Evolutionary conservation across 257 asterid species (phyloP).

Genomic region (Apocynum venetum): DNA sequence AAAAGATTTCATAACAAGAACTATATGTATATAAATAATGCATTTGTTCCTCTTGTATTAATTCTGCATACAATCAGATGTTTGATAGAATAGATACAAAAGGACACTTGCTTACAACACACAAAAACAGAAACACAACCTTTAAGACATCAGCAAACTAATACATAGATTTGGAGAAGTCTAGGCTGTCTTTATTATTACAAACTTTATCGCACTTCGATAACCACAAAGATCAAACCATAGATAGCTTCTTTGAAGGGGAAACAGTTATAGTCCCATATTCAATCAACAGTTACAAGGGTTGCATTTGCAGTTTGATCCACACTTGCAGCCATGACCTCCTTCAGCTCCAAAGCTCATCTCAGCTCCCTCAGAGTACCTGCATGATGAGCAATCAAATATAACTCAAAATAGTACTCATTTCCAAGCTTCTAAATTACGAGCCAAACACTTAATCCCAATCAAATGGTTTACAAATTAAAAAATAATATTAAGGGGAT

Average conservation of each 20-base stretch:
- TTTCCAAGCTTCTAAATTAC: not conserved
- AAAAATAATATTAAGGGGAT: not conserved
- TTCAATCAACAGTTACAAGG: constrained; percentile 29
- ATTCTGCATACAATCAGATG: too few species aligned
- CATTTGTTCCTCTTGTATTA: too few species aligned
- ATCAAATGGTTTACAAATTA: not conserved
- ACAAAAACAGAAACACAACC: not conserved
- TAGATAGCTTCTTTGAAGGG: not conserved
- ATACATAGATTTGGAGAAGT: not conserved
- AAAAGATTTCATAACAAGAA: too few species aligned
- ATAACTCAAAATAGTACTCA: not conserved
- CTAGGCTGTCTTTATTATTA: constrained; percentile 4
- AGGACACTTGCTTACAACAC: too few species aligned
- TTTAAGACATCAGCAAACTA: not conserved
- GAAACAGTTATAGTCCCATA: not conserved
- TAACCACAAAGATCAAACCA: not conserved
- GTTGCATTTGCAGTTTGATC: constrained; percentile 26
- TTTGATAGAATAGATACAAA: too few species aligned
- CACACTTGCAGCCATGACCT: constrained; percentile 30
- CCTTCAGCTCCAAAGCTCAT: constrained; percentile 30
- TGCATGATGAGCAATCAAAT: not conserved
- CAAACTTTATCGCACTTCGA: not conserved
- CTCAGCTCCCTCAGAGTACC: constrained; percentile 22
- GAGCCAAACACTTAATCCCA: not conserved
- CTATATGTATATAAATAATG: too few species aligned